Conservation (phyloP, 257 asterid genomes). For the Lavandula angustifolia region DNA sequence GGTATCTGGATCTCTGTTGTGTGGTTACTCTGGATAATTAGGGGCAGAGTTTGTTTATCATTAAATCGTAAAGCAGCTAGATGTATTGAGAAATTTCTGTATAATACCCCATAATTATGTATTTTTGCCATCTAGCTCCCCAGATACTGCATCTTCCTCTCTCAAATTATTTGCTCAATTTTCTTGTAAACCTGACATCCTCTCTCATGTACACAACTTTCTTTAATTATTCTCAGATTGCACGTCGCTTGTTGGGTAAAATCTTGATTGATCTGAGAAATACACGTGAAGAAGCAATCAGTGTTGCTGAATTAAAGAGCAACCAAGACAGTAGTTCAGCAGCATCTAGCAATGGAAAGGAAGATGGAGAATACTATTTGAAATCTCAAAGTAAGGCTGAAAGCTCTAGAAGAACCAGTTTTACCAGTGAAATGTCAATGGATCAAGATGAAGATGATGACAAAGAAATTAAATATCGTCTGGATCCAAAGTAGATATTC, state of each 20-base stretch:
- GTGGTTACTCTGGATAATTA: conserved; percentile 1
- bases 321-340: conserved; percentile 56
- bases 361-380: conserved; percentile 56
- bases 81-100: neutral
- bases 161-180: neutral
- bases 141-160: neutral
- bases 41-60: conserved; percentile 7
- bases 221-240: conserved; percentile 55
- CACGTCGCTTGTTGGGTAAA: conserved; percentile 97
- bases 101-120: neutral
- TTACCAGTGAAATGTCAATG: conserved; percentile 78
- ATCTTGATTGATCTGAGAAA: conserved; percentile 87
- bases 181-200: neutral
- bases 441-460: conserved; percentile 96
- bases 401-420: conserved; percentile 76
- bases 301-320: conserved; percentile 85
- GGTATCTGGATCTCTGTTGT: conserved; percentile 4
- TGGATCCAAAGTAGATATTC: conserved; percentile 80
- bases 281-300: conserved; percentile 94
- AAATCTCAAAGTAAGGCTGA: conserved; percentile 57
- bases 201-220: conserved; percentile 7
- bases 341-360: conserved; percentile 46
- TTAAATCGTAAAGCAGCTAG: neutral
- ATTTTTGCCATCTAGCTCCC: conserved; percentile 9
- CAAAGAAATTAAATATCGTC: conserved; percentile 90